Conservation (phyloP, 768 basidiomycete genomes). For the Boletus rufocinnamomeus region DNA sequence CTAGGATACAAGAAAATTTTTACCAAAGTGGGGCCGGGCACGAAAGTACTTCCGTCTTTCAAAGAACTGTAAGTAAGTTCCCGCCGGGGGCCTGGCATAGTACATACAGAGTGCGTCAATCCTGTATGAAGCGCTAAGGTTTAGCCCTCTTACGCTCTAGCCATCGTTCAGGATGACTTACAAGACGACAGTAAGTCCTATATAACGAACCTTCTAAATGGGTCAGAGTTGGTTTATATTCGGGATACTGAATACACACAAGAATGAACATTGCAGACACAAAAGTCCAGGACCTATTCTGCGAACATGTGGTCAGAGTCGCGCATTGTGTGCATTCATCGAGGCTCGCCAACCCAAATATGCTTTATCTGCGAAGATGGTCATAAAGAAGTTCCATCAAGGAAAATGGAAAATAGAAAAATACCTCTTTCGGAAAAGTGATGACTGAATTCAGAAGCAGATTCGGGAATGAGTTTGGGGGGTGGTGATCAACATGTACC, state of each 20-base stretch:
- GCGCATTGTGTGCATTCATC: neutral
- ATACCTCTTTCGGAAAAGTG: constrained; percentile 21
- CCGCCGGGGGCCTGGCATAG: rapidly evolving
- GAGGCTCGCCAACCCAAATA: constrained; percentile 21
- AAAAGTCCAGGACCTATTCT: constrained; percentile 21
- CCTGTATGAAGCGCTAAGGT: neutral
- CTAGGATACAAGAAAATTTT: neutral
- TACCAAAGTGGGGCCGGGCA: constrained; percentile 20
- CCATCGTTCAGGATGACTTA: constrained; percentile 4
- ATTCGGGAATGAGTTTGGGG: neutral
- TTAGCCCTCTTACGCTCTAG: neutral
- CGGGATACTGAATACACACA: constrained; percentile 8
- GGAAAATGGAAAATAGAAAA: neutral
- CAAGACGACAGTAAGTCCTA: constrained; percentile 11
- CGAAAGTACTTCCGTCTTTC: constrained; percentile 20
- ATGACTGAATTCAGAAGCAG: constrained; percentile 11
- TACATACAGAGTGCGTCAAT: constrained; percentile 12
- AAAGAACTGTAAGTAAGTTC: constrained; percentile 1
- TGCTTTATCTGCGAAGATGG: neutral
- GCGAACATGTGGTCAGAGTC: neutral
- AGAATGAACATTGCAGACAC: constrained; percentile 17
- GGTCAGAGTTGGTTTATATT: neutral
- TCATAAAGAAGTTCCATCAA: neutral
- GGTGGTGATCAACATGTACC: neutral
- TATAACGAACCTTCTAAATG: constrained; percentile 20